Evolutionary conservation across 768 basidiomycete species (phyloP), one percentile per base, ranked within the genome.

Genomic region (Leucosporidium scottii): DNA sequence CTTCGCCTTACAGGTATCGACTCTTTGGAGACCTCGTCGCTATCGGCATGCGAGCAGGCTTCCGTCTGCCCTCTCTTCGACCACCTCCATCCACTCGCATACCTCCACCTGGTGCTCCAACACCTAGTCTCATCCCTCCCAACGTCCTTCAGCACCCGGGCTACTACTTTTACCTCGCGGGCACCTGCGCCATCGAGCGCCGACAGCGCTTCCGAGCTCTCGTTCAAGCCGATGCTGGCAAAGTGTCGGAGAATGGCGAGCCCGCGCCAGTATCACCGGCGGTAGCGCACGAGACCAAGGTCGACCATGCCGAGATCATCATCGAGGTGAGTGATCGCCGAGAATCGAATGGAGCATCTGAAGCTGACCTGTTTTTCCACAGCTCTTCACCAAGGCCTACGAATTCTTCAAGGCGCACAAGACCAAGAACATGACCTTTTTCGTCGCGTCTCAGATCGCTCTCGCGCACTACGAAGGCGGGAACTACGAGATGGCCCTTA

Each of bases 371-470:
- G 53, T 18, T 25, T 68, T 6, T 47, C 57, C 17, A 58, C 63
- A 93, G 91, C 82, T 99, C 2, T 93, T 92, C 76, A 96, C 91
- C 10, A 92, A 93, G 75, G 83, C 96, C 2, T 98, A 99, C 78
- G 91, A 94, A 72, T 77, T 92, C 17, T 91, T 96, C 81, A 97
- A 94, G 80, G 87, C 85, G 73, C 84, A 89, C 74, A 81, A 62
- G 18, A 57, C 73, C 21, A 69, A 83, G 1, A 85, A 93, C 15
- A 79, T 92, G 69, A 91, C 91, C 0, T 80, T 94, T n/a, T 90
- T 86, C 83, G 88, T 99, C 61, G 94, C 93, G 5, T 88, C 85
- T 77, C 85, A 87, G 39, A 97, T 99, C 63, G 94, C 92, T 0
- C 85, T 88, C 68, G 88, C 89, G 5, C 93, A 98, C 76, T 84